These are phyloP conservation scores for Filobasidium floriforme DNA, from an alignment of 768 basidiomycete species.

Conservation along the genomic window DNA sequence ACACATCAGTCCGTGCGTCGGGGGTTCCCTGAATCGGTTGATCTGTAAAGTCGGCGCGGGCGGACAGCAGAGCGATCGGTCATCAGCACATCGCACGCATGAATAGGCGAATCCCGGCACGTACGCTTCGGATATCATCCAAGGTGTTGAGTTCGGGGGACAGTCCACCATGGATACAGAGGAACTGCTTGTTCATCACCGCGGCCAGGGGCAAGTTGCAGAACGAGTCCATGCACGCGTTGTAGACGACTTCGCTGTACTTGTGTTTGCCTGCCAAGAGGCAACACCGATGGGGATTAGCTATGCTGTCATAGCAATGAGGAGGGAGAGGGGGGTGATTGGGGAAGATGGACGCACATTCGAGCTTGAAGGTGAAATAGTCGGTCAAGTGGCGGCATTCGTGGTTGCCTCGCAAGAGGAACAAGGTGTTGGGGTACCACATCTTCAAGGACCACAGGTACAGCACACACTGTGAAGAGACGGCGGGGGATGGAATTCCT, in stretches of 20 bases:
- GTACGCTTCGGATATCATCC: conserved; percentile 80
- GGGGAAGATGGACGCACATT: conserved; percentile 59
- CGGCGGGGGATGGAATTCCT: background rate
- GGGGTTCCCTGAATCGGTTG: conserved; percentile 96
- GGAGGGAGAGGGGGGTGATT: no score
- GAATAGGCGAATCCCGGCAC: no score
- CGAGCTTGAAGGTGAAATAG: conserved; percentile 98
- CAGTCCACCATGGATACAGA: conserved; percentile 95
- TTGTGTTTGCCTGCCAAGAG: conserved; percentile 82
- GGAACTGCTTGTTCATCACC: conserved; percentile 98
- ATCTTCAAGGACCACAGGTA: conserved; percentile 98
- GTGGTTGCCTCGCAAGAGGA: conserved; percentile 94
- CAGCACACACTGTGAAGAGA: conserved; percentile 74
- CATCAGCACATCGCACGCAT: no score
- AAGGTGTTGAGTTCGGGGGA: conserved; percentile 91
- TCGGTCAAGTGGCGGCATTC: conserved; percentile 98
- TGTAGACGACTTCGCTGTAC: conserved; percentile 92
- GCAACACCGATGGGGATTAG: no score
- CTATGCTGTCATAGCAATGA: no score
- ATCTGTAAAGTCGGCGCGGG: conserved; percentile 52
- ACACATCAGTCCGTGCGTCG: conserved; percentile 95
- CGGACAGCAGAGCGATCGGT: no score
- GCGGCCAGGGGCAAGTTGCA: conserved; percentile 91
- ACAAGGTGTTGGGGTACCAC: conserved; percentile 96
- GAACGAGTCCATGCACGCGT: conserved; percentile 97